Evolutionary conservation across 1,139 yeast genomes (phyloP), one percentile per base, ranked within the genome.

Genomic region (Candida labiduridarum): DNA sequence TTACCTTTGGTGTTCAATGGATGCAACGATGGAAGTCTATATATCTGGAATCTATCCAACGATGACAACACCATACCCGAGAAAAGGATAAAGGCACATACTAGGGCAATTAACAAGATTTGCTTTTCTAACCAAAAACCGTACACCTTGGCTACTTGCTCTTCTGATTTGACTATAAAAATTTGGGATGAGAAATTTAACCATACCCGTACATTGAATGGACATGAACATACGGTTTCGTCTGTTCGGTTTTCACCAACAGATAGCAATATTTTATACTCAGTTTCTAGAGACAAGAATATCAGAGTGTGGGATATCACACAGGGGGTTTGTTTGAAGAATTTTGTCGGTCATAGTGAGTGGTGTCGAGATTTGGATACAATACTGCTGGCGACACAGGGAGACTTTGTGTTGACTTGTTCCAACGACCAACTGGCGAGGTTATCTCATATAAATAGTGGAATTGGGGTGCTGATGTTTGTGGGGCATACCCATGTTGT

Each of bases 201-300:
- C 44, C 84, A 86, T 46, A 66, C 84, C 2, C 76, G 90, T 44
- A 84, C 91, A 0, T 69, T 92, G 18, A 71, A 84, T 1, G 97
- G 97, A n/a, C 98, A 92, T 67, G 96, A 91, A 55, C 97, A 91
- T 65, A 84, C 95, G 2, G 84, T 92, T 0, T 87, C 96, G 0
- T 74, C 84, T 1, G 71, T 89, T 11, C 71, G 74, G 25, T 87
- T 88, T 64, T 71, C 78, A 1, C 59, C 53, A 4, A 48, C 60
- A 5, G 72, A 78, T 31, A 76, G 80, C 1, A 60, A 65, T 27
- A 56, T 67, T 1, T 65, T 90, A 22, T 82, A 87, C 46, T 84
- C 92, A 3, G 89, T 85, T 16, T 89, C 96, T 2, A 75, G 97
- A 53, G 98, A 92, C 65, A 77, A 76, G 19, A 72, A 89, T 0